Percentiles rank a stretch among this genome's conserved stretches.
These are phyloP conservation scores for Fusarium globosum DNA, from an alignment of 2,329 filamentous ascomycete species.

Conservation along the genomic window DNA sequence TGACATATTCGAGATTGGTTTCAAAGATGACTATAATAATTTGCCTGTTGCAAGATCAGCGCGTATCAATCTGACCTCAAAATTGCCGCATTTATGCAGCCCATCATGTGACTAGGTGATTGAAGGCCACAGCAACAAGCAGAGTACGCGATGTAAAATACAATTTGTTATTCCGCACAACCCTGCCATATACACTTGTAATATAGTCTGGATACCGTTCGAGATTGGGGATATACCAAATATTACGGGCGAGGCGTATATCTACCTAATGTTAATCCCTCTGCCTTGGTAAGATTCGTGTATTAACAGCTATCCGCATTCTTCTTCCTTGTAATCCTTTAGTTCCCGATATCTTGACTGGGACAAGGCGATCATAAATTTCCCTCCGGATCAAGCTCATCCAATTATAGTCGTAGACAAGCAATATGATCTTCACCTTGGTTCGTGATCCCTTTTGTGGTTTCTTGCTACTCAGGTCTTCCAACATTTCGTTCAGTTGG, in stretches of 20 bases:
- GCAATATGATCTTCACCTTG: neutral
- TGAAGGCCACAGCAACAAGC: rapidly evolving
- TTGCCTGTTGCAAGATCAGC: no score
- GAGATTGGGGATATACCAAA: neutral
- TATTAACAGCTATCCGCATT: neutral
- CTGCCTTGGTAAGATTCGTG: neutral
- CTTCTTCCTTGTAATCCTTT: neutral
- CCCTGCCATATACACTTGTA: neutral
- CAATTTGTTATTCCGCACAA: neutral
- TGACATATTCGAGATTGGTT: neutral
- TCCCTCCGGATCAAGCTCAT: neutral
- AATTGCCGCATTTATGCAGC: neutral
- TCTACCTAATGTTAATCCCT: neutral
- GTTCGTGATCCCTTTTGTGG: neutral
- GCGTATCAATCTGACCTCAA: rapidly evolving
- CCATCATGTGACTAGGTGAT: neutral
- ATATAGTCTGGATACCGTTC: rapidly evolving
- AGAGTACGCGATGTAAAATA: neutral
- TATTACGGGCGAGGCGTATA: neutral
- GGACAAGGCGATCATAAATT: neutral
- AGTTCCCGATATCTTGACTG: neutral
- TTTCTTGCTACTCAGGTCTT: rapidly evolving
- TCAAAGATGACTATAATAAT: no score
- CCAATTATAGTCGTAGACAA: conserved; percentile 3
- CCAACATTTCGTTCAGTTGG: neutral